These are phyloP conservation scores for Prunus fruticosa DNA, from an alignment of 306 rosid genomes.

Conservation along the genomic window DNA sequence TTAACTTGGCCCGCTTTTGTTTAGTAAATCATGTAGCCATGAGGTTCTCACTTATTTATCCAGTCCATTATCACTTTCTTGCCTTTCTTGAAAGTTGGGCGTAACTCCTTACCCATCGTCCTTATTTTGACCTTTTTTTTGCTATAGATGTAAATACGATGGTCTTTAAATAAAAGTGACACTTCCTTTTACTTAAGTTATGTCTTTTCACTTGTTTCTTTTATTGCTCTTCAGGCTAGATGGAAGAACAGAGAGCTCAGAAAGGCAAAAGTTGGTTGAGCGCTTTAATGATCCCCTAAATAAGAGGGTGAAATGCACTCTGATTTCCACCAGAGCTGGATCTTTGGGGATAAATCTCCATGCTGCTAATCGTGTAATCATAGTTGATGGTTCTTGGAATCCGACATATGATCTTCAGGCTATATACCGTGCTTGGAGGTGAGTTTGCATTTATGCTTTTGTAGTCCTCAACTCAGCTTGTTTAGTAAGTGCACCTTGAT, in stretches of 20 bases:
- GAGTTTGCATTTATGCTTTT: slow-evolving; percentile 12
- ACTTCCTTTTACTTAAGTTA: neutral
- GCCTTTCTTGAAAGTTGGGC: too few species aligned
- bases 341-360: slow-evolving; percentile 94
- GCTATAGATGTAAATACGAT: neutral
- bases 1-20: too few species aligned
- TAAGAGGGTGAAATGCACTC: slow-evolving; percentile 82
- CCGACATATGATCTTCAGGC: slow-evolving; percentile 99
- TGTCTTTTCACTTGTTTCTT: neutral
- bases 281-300: slow-evolving; percentile 81
- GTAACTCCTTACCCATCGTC: neutral
- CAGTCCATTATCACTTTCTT: too few species aligned
- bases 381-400: slow-evolving; percentile 99
- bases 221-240: slow-evolving; percentile 64
- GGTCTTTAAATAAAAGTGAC: neutral
- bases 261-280: slow-evolving; percentile 91
- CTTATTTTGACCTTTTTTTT: neutral
- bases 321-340: slow-evolving; percentile 97
- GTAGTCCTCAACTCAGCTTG: neutral
- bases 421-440: slow-evolving; percentile 99
- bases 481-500: neutral
- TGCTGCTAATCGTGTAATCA: slow-evolving; percentile 95
- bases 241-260: slow-evolving; percentile 96
- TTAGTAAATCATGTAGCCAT: too few species aligned
- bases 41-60: too few species aligned